Evolutionary conservation across 1,139 yeast genomes (phyloP).

Genomic region (Diutina neorugosa): DNA sequence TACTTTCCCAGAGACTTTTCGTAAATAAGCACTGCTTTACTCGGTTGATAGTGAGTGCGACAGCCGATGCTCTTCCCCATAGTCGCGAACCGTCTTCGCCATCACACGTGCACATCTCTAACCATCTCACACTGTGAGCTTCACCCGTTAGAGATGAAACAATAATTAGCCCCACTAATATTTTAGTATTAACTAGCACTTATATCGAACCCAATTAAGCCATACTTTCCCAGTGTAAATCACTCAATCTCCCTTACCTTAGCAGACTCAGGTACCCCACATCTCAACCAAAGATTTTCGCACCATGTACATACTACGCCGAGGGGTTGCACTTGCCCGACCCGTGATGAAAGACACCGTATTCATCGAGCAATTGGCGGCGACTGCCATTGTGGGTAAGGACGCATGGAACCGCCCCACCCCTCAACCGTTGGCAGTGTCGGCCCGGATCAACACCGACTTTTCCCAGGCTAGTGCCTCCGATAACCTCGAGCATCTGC

Average conservation of each 20-base stretch:
- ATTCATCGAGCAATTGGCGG: conserved; percentile 43
- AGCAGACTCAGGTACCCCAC: not conserved
- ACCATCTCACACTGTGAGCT: not conserved
- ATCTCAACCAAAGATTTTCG: not conserved
- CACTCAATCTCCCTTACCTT: no score
- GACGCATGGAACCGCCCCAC: conserved; percentile 69
- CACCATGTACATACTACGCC: not conserved
- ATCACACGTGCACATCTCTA: not conserved
- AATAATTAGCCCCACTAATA: not conserved
- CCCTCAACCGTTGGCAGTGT: conserved; percentile 56
- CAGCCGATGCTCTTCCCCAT: not conserved
- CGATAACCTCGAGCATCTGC: conserved; percentile 70
- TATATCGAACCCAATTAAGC: not conserved
- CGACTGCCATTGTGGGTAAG: conserved; percentile 56
- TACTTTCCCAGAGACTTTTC: no score
- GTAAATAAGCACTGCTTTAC: no score
- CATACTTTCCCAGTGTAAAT: not conserved
- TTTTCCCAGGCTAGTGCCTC: conserved; percentile 58
- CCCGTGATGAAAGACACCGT: conserved; percentile 30
- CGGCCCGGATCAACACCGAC: conserved; percentile 52
- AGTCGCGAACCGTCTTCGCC: not conserved
- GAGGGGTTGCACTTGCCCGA: not conserved
- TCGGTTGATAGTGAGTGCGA: no score
- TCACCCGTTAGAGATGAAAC: no score
- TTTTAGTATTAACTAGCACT: not conserved